Evolutionary conservation across 1,284 basidiomycete genomes (phyloP).

Genomic region (Cystobasidium sp.): DNA sequence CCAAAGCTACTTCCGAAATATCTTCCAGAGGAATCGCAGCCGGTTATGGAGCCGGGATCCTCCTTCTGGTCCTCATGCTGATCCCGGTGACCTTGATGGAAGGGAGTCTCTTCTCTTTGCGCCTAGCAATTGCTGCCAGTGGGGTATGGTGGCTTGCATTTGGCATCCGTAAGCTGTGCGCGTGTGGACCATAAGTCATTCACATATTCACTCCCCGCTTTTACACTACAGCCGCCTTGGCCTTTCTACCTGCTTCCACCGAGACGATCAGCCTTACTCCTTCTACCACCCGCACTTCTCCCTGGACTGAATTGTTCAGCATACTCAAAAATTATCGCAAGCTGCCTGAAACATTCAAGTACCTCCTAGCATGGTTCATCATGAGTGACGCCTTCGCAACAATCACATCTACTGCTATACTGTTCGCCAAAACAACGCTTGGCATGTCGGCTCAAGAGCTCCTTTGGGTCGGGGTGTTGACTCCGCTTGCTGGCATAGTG

Average conservation of each 20-base stretch:
- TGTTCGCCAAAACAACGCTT: constrained; percentile 79
- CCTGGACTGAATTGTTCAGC: constrained; percentile 43
- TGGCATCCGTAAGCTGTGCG: constrained; percentile 43
- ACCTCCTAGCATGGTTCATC: constrained; percentile 86
- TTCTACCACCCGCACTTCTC: constrained; percentile 5
- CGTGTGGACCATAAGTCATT: constrained; percentile 28
- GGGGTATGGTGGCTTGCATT: constrained; percentile 46
- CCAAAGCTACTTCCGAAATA: constrained; percentile 67
- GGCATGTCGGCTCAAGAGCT: constrained; percentile 73
- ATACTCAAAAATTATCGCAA: constrained; percentile 47
- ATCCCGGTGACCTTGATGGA: constrained; percentile 68
- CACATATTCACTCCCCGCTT: not conserved
- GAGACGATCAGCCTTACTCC: not conserved
- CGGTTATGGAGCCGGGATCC: constrained; percentile 75
- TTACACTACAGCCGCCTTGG: constrained; percentile 21
- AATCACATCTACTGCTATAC: constrained; percentile 77
- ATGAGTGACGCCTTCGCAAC: constrained; percentile 73
- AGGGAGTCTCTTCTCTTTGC: constrained; percentile 42
- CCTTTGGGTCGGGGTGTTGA: constrained; percentile 70
- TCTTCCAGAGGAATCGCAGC: constrained; percentile 80
- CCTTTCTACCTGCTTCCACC: constrained; percentile 33
- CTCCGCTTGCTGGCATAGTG: constrained; percentile 70
- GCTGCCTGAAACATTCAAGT: constrained; percentile 69
- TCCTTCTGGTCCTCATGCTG: constrained; percentile 70
- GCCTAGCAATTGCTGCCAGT: constrained; percentile 44